Evolutionary conservation across 495 filamentous ascomycete species (phyloP).

Genomic region (Sordaria brevicollis): DNA sequence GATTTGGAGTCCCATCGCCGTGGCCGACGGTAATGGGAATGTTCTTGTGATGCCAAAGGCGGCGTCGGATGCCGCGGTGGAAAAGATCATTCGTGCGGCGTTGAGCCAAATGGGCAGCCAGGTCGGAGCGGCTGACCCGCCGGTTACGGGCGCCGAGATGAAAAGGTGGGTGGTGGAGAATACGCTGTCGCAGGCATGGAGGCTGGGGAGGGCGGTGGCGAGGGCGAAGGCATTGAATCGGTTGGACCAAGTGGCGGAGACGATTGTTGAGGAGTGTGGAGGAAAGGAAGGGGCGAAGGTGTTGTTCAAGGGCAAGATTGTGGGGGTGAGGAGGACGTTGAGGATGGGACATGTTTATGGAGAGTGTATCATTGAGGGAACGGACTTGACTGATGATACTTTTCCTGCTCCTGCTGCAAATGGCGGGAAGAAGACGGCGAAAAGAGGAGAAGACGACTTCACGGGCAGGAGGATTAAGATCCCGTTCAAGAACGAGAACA

Average conservation of each 20-base stretch:
- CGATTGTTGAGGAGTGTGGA: constrained; percentile 46
- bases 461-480: constrained; percentile 36
- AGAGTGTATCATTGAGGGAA: constrained; percentile 41
- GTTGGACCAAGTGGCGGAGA: constrained; percentile 40
- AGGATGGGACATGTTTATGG: constrained; percentile 45
- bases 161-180: constrained; percentile 41
- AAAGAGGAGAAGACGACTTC: constrained; percentile 10
- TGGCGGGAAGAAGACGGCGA: background rate
- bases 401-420: background rate
- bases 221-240: constrained; percentile 36
- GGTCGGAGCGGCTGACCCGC: constrained; percentile 35
- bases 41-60: constrained; percentile 32
- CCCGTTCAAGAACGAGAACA: constrained; percentile 59
- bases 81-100: constrained; percentile 31
- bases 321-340: constrained; percentile 44
- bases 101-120: constrained; percentile 38
- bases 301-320: constrained; percentile 52
- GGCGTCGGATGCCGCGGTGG: constrained; percentile 28
- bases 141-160: constrained; percentile 31
- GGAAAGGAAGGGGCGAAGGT: constrained; percentile 19
- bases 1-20: constrained; percentile 34
- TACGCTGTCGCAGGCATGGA: constrained; percentile 43
- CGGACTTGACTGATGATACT: constrained; percentile 17
- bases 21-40: constrained; percentile 42
- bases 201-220: constrained; percentile 44